Base-by-base conservation (phyloP, 148 eudicot species). In the Silene uniflora region DNA sequence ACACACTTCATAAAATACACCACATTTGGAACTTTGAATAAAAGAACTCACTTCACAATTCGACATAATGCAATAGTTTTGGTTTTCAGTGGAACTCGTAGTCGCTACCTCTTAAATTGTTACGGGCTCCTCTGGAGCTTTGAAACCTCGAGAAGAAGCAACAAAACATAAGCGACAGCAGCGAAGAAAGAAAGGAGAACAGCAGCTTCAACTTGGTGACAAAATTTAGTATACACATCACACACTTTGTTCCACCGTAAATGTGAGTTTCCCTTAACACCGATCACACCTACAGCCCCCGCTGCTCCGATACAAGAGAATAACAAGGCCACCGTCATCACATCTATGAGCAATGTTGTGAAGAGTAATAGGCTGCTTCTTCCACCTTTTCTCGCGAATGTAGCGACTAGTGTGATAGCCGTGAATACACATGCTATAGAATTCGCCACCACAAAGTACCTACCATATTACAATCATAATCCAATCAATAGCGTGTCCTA, bases 161-260 rank as follows among this genome's bases (percentile, higher is more conserved):
- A 52, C 59, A 88, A 72, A 25, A 88, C 67, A 74, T 68, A 85
- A 6, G 69, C 68, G 0, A 71, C 2, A 0, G 89, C 74, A 18
- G 83, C 94, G 0, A 79, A 27, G 0, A 77, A 21, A 6, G 91
- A 90, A 52, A 86, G 24, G 19, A n/a, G 78, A 2, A 88, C 0
- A 4, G 88, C 83, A 58, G 76, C 90, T 5, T 74, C 52, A 7
- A 62, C 74, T 47, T 84, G 90, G 82, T 80, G 39, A 65, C 95
- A 90, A 66, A 84, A 90, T 63, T 73, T 84, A 0, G 42, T 84
- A 73, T 82, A 87, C 42, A 81, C 82, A 74, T 87, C 69, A 75
- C 97, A 91, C 23, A 91, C 93, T 77, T 91, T 89, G 67, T 78
- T 74, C 97, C 97, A 91, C 23, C 62, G 84, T 60, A 88, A 76